Conservation (phyloP, 139 green algal species). For the Volvox reticuliferus region DNA sequence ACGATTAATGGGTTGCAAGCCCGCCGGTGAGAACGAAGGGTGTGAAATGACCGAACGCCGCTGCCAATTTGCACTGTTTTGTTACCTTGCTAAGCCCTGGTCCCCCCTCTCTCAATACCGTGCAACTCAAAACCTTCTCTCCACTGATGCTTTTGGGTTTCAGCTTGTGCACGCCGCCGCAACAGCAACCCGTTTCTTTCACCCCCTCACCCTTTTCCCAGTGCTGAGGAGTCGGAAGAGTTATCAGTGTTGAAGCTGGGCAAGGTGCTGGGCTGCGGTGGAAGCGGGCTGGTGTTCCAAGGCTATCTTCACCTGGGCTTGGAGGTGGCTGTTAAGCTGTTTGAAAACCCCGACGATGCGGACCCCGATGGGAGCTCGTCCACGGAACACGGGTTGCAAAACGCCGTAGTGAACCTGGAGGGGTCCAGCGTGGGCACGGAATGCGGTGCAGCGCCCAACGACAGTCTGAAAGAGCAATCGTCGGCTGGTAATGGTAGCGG, state of each 20-base stretch:
- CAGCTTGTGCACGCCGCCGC: too few relatives aligned
- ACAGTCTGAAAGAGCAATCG: too few relatives aligned
- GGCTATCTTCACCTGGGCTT: conserved; percentile 43
- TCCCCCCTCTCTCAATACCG: too few relatives aligned
- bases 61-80: neutral
- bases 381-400: neutral
- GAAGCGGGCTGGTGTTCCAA: conserved; percentile 48
- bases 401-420: neutral
- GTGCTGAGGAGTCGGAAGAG: conserved; percentile 40
- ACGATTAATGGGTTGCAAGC: conserved; percentile 47
- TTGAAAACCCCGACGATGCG: conserved; percentile 46
- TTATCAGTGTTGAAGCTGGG: conserved; percentile 39
- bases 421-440: conserved; percentile 11
- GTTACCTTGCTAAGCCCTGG: too few relatives aligned
- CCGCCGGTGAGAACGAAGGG: neutral
- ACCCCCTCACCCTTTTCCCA: neutral
- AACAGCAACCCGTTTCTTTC: too few relatives aligned
- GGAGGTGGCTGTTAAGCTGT: conserved; percentile 48
- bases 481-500: too few relatives aligned
- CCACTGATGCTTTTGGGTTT: neutral
- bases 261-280: conserved; percentile 40
- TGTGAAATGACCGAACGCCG: too few relatives aligned
- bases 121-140: neutral
- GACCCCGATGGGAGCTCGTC: conserved; percentile 3
- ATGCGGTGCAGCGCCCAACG: neutral